Percentiles rank a stretch among this genome's conserved stretches.
Conservation (phyloP, 495 filamentous ascomycete species). For the Podospora bellae-mahoneyi region DNA sequence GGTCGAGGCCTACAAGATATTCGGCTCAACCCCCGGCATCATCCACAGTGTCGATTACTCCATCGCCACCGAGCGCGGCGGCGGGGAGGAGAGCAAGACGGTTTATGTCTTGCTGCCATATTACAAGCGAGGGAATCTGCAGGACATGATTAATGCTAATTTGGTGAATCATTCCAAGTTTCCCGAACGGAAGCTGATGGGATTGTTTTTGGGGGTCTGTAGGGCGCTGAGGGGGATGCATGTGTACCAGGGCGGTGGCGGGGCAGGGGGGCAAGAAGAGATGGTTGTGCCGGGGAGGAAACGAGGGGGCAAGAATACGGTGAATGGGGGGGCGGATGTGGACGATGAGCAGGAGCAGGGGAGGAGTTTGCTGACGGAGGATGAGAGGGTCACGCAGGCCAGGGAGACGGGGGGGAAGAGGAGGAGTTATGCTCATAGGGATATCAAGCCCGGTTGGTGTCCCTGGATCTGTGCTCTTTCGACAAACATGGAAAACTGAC, state of each 20-base stretch:
- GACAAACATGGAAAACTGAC: constrained; percentile 9
- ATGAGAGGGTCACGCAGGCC: constrained; percentile 69
- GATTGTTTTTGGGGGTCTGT: constrained; percentile 87
- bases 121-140: constrained; percentile 88
- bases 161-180: constrained; percentile 94
- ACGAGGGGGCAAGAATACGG: constrained; percentile 32
- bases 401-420: constrained; percentile 62
- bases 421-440: constrained; percentile 87
- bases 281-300: constrained; percentile 42
- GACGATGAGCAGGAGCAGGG: constrained; percentile 72
- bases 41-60: constrained; percentile 88
- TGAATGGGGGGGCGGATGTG: constrained; percentile 54
- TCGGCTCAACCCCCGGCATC: constrained; percentile 75
- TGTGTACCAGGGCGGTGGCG: constrained; percentile 58
- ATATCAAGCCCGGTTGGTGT: constrained; percentile 87
- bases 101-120: constrained; percentile 96
- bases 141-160: constrained; percentile 98
- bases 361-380: constrained; percentile 78
- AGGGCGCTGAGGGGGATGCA: constrained; percentile 86
- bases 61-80: constrained; percentile 48
- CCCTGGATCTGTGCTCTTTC: too few relatives aligned
- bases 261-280: constrained; percentile 36
- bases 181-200: constrained; percentile 83
- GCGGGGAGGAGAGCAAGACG: constrained; percentile 66
- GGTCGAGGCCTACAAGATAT: constrained; percentile 93